These are phyloP conservation scores for Phyllosticta paracitricarpa DNA, from an alignment of 2,329 filamentous ascomycete species.

Conservation along the genomic window DNA sequence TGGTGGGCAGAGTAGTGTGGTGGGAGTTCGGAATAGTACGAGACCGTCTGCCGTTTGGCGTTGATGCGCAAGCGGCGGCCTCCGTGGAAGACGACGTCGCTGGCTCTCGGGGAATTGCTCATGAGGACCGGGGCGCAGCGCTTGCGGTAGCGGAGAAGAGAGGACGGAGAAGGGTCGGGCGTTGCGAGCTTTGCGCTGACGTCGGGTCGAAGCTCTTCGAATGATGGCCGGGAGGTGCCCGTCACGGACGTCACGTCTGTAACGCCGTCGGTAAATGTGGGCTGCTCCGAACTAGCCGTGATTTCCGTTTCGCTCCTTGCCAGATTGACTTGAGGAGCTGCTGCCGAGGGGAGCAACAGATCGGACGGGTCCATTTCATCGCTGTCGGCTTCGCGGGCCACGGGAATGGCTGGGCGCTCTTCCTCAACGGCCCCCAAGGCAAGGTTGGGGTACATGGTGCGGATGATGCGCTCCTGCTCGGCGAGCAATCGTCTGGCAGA, in stretches of 20 bases:
- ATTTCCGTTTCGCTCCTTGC: neutral
- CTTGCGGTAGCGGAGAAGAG: constrained; percentile 35
- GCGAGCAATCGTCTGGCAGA: constrained; percentile 32
- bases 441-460: constrained; percentile 36
- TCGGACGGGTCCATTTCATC: constrained; percentile 31
- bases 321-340: neutral
- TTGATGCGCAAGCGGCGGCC: constrained; percentile 37
- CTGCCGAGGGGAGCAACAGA: neutral
- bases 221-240: neutral
- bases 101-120: constrained; percentile 34
- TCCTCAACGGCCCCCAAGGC: constrained; percentile 15
- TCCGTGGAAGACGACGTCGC: constrained; percentile 34
- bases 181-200: neutral
- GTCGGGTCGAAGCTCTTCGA: neutral
- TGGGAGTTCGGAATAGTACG: constrained; percentile 33
- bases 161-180: constrained; percentile 20
- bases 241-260: neutral
- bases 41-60: constrained; percentile 31
- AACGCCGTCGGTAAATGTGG: neutral
- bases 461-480: constrained; percentile 40
- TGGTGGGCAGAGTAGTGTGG: constrained; percentile 34
- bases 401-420: constrained; percentile 11
- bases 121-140: constrained; percentile 38
- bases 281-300: neutral
- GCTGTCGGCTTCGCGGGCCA: constrained; percentile 19